Evolutionary conservation across 176 grass and related monocot species (phyloP), one percentile per base, ranked within the genome.

Genomic region (Puccinellia tenuiflora): DNA sequence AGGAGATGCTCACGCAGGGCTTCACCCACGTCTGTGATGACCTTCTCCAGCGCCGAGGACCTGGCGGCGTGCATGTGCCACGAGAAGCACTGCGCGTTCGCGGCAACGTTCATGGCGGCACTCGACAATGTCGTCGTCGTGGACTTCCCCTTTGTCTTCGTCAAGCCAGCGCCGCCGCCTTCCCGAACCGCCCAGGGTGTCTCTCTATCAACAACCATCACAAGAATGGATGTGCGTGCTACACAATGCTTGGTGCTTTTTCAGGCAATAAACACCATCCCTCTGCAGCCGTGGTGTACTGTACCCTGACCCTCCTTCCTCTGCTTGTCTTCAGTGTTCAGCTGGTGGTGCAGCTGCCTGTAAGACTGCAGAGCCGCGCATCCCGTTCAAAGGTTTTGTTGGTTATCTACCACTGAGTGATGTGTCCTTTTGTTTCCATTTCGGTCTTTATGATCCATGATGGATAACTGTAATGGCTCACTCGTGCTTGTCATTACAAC

Each of bases 121-220:
- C 21, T 90, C 81, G 89, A 93, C 17, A 89, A 91, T 71, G 78
- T 89, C 22, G 29, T 90, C 81, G 84, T 83, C 62, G 24, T 96
- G 70, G 94, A 96, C 53, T 93, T 93, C 55, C 88, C 94, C 38
- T 68, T 70, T 8, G 84, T 97, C 76, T 6, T 86, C 33, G 77
- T 75, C 77, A 91, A 93, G 83, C 81, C 71, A 1, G 64, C 59
- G 22, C 85, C 76, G 18, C 3, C 30, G 3, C 37, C 21, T 16
- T 16, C 78, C 22, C 87, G 75, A 61, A 9, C 40, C 21, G 14
- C 6, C 8, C 24, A 7, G 6, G 56, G 35, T 26, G 12, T 25
- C 54, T 25, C 54, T 2, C 11, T 14, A n/a, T 3, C 3, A 35
- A 14, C 21, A 31, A 43, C 24, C 5, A 46, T 72, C 68, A 28